Evolutionary conservation across 164 flowering plant species (phyloP).

Genomic region (Liquidambar formosana): DNA sequence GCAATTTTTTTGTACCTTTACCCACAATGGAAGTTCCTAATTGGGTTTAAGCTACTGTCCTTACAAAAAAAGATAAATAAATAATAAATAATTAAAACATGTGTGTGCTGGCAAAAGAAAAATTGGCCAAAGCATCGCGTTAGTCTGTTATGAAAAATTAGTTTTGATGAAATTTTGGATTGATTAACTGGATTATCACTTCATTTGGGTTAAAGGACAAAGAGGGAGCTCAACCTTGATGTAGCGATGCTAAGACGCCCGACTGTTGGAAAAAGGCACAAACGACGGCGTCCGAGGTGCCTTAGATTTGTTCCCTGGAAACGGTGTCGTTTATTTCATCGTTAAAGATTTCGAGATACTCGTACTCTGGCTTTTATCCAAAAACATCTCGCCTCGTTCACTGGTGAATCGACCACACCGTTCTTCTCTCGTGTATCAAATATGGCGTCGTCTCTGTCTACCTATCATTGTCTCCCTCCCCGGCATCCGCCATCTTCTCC

Average conservation of each 20-base stretch:
- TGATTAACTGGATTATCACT: background rate
- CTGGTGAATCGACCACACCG: background rate
- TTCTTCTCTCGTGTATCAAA: background rate
- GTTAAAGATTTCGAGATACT: background rate
- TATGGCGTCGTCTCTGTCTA: conserved; percentile 39
- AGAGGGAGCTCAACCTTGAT: background rate
- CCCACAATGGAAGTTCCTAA: too few relatives aligned
- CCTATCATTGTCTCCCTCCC: conserved; percentile 5
- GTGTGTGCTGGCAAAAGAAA: too few relatives aligned
- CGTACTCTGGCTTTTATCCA: conserved; percentile 1
- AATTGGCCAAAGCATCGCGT: too few relatives aligned
- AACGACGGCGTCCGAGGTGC: too few relatives aligned
- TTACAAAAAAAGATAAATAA: too few relatives aligned
- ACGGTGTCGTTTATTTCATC: background rate
- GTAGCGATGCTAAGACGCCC: too few relatives aligned
- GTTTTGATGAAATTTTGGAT: background rate
- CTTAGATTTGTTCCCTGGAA: too few relatives aligned
- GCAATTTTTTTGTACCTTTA: too few relatives aligned
- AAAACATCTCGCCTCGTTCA: background rate
- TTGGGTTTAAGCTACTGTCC: too few relatives aligned
- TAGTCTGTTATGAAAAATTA: too few relatives aligned
- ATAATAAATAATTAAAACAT: too few relatives aligned
- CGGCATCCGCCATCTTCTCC: conserved; percentile 1
- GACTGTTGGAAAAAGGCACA: too few relatives aligned
- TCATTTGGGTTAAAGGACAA: background rate